Conservation (phyloP, 73 alveolate genomes). For the Symbiodinium natans region DNA sequence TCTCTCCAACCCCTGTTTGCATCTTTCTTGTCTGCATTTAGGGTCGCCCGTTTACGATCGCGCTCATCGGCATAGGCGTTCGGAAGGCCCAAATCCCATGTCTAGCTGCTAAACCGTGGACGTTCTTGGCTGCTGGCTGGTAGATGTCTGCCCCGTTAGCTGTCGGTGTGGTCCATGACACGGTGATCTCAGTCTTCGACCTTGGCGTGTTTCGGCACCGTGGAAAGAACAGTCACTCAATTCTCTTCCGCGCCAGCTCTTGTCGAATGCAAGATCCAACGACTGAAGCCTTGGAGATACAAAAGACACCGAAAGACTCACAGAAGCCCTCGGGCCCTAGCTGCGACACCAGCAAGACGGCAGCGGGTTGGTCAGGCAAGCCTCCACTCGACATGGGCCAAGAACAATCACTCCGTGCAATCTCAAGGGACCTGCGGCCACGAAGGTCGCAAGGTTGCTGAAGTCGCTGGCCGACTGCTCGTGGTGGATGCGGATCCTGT, state of each 20-base stretch:
- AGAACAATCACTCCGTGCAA: neutral
- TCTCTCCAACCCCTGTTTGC: no score
- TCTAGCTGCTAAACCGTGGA: neutral
- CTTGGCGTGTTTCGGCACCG: neutral
- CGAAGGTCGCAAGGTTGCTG: constrained; percentile 79
- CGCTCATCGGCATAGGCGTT: no score
- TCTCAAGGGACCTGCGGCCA: constrained; percentile 51
- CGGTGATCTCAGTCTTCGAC: constrained; percentile 54
- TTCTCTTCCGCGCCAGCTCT: no score
- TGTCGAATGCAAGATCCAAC: neutral
- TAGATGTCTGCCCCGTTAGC: constrained; percentile 63
- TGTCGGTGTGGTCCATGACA: constrained; percentile 52
- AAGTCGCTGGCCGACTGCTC: constrained; percentile 65
- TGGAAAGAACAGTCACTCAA: neutral
- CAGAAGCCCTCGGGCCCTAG: neutral
- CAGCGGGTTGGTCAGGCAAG: constrained; percentile 56
- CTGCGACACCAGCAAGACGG: constrained; percentile 83
- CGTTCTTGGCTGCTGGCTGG: constrained; percentile 3
- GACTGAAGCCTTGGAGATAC: neutral
- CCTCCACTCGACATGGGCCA: neutral
- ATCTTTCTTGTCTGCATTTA: no score
- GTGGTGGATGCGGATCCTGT: constrained; percentile 84
- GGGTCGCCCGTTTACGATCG: no score
- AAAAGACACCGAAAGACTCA: neutral
- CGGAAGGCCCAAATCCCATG: no score